Percentiles rank a stretch among this genome's conserved stretches.
Conservation (phyloP, 2,329 filamentous ascomycete genomes). For the Fusarium devonianum region DNA sequence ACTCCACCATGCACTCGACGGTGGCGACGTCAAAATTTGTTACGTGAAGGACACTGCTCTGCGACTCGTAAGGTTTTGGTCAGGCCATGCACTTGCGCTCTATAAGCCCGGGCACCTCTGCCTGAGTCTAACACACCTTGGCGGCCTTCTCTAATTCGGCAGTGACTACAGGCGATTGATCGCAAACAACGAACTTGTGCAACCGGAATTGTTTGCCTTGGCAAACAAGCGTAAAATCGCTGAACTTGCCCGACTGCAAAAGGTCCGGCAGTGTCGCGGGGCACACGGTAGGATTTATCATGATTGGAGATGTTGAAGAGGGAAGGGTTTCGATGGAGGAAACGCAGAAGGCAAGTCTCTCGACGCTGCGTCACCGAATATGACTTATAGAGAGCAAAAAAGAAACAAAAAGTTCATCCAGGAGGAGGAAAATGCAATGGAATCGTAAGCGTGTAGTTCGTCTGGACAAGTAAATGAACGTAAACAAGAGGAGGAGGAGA, state of each 20-base stretch:
- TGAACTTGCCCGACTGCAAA: slow-evolving; percentile 17
- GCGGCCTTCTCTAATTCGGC: slow-evolving; percentile 19
- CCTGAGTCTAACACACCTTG: slow-evolving; percentile 6
- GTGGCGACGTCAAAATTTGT: slow-evolving; percentile 20
- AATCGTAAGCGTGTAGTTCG: no score
- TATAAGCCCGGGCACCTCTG: no score
- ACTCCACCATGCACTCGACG: slow-evolving; percentile 32
- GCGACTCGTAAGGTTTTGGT: slow-evolving; percentile 17
- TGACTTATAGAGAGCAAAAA: no score
- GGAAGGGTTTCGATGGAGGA: no score
- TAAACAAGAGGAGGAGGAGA: no score
- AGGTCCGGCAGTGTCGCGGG: not conserved
- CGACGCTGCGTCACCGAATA: no score
- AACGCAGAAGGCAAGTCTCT: no score
- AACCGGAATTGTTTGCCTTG: slow-evolving; percentile 26
- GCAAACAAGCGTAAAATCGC: slow-evolving; percentile 33
- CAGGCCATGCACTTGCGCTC: not conserved
- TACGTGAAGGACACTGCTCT: slow-evolving; percentile 20
- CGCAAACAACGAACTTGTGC: slow-evolving; percentile 33
- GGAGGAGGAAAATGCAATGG: no score
- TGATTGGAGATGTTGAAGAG: not conserved
- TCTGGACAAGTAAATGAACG: no score
- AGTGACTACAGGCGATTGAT: slow-evolving; percentile 27
- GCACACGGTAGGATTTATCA: not conserved
- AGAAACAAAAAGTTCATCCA: no score